phyloP scores from a whole-genome alignment of 2,329 filamentous ascomycete genomes.

The Exophiala lecanii-corni region DNA sequence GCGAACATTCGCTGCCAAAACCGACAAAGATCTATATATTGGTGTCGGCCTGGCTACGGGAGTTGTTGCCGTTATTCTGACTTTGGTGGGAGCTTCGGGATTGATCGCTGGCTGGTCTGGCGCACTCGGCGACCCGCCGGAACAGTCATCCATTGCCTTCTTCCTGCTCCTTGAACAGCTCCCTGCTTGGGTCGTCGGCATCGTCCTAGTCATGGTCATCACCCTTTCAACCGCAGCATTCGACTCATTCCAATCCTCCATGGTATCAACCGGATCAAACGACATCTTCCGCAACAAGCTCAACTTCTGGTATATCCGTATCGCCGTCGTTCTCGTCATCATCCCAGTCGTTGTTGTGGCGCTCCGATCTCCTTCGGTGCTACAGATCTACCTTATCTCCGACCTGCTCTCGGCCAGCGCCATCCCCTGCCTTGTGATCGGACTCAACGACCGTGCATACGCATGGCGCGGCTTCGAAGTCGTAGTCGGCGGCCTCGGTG shows the following conservation, averaged over 20 bases:
- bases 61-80: constrained; percentile 63
- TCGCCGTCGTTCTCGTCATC: constrained; percentile 65
- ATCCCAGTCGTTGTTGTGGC: constrained; percentile 70
- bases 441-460: constrained; percentile 59
- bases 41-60: constrained; percentile 66
- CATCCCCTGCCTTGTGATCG: constrained; percentile 71
- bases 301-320: constrained; percentile 69
- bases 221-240: constrained; percentile 73
- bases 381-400: constrained; percentile 79
- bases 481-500: constrained; percentile 70
- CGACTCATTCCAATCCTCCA: constrained; percentile 74
- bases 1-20: constrained; percentile 72
- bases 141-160: constrained; percentile 65
- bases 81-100: constrained; percentile 67
- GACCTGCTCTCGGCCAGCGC: constrained; percentile 73
- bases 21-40: constrained; percentile 71
- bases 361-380: constrained; percentile 66
- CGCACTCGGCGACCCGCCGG: constrained; percentile 57
- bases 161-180: constrained; percentile 69
- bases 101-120: constrained; percentile 76
- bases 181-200: constrained; percentile 74
- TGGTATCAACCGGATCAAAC: constrained; percentile 80
- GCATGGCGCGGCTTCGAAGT: constrained; percentile 80
- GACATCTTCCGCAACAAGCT: constrained; percentile 80
- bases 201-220: constrained; percentile 76